These are phyloP conservation scores for Limnanthes douglasii DNA, from an alignment of 345 rosid genomes.

Conservation along the genomic window DNA sequence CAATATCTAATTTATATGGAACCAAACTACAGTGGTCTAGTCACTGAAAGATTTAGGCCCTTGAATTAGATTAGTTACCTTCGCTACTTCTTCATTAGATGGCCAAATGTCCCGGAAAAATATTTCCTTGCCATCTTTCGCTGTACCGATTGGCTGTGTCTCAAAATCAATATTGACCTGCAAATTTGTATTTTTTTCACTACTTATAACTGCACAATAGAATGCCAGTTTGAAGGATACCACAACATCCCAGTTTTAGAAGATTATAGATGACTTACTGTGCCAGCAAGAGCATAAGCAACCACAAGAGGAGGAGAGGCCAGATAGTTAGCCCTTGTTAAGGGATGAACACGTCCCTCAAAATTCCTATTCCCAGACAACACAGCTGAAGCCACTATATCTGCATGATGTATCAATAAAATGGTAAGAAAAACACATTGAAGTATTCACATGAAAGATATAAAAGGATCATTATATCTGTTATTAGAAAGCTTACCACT, in stretches of 20 bases:
- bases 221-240: no score
- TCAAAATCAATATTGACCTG: conserved; percentile 89
- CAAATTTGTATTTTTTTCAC: no score
- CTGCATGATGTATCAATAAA: conserved; percentile 27
- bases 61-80: conserved; percentile 28
- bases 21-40: no score
- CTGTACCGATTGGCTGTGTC: conserved; percentile 53
- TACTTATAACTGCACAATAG: no score
- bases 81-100: conserved; percentile 53
- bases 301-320: conserved; percentile 90
- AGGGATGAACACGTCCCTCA: conserved; percentile 81
- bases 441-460: conserved; percentile 3
- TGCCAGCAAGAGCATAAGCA: conserved; percentile 89
- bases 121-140: conserved; percentile 50
- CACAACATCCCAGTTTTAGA: no score
- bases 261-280: conserved; percentile 16
- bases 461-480: no score
- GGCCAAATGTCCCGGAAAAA: conserved; percentile 78
- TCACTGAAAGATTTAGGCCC: no score
- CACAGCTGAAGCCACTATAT: conserved; percentile 69
- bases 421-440: conserved; percentile 1
- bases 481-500: conserved; percentile 28
- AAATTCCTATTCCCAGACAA: conserved; percentile 79
- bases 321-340: conserved; percentile 78
- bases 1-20: no score